These are phyloP conservation scores for Tulasnella sp. DNA, from an alignment of 768 basidiomycete genomes.

Conservation along the genomic window DNA sequence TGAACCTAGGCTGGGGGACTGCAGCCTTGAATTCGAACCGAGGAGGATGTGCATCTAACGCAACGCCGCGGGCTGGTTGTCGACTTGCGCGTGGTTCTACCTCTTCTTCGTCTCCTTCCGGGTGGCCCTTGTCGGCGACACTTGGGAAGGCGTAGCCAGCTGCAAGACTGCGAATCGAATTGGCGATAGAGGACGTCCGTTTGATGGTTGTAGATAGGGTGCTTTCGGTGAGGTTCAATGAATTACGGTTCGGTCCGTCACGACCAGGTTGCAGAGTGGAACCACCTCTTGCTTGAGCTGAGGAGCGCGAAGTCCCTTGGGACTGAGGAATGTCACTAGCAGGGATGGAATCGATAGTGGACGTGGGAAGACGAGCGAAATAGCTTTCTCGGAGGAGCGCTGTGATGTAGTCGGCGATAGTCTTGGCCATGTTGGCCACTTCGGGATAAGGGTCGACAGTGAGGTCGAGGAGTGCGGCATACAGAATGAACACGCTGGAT, in stretches of 20 bases:
- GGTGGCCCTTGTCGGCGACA: conserved; percentile 9
- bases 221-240: conserved; percentile 51
- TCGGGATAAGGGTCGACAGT: conserved; percentile 91
- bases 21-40: conserved; percentile 16
- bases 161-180: conserved; percentile 59
- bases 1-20: conserved; percentile 65
- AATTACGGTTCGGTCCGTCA: not conserved
- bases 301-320: not conserved
- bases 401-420: conserved; percentile 87
- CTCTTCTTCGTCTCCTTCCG: not conserved
- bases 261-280: not conserved
- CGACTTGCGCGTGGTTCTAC: not conserved
- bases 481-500: conserved; percentile 93
- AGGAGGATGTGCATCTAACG: conserved; percentile 20
- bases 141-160: conserved; percentile 27
- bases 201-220: conserved; percentile 56
- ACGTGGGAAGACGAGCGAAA: conserved; percentile 68
- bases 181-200: conserved; percentile 78
- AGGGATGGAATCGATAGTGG: conserved; percentile 53
- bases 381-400: conserved; percentile 87
- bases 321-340: conserved; percentile 35
- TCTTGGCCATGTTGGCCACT: conserved; percentile 86
- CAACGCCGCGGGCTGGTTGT: not conserved
- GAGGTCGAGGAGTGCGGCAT: conserved; percentile 80
- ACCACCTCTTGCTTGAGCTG: not conserved